phyloP scores from a whole-genome alignment of 1,139 yeast species.

The Pichia terricola region DNA sequence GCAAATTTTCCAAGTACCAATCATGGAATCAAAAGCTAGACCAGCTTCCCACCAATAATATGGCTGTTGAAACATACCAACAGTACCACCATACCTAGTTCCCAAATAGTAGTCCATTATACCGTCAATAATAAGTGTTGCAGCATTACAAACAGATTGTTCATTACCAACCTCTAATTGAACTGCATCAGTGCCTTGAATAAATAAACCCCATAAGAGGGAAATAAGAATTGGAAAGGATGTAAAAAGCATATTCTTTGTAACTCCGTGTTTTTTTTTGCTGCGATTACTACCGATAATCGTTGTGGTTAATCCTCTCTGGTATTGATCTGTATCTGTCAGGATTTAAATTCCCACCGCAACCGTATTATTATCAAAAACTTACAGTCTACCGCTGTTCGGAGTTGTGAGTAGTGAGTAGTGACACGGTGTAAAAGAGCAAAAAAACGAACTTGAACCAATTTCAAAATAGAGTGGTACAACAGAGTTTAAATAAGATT shows the following conservation, averaged over 20 bases:
- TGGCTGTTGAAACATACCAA: conserved; percentile 79
- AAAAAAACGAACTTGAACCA: no score
- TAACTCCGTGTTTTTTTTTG: background rate
- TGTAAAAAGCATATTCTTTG: no score
- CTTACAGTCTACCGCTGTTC: no score
- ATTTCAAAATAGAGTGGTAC: no score
- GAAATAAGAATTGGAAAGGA: no score
- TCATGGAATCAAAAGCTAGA: conserved; percentile 84
- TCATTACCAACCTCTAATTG: conserved; percentile 17
- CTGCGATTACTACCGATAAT: background rate
- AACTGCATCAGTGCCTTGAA: conserved; percentile 2
- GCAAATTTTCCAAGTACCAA: conserved; percentile 69
- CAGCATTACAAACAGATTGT: conserved; percentile 34
- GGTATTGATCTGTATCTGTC: no score
- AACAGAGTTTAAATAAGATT: no score
- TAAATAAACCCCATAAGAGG: no score
- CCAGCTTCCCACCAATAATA: conserved; percentile 99
- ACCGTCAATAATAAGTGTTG: conserved; percentile 52
- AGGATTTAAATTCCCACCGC: no score
- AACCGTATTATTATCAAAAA: no score
- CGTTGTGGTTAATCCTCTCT: background rate
- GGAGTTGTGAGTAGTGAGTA: no score
- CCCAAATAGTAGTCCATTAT: conserved; percentile 82
- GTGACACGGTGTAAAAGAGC: no score
- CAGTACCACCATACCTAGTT: conserved; percentile 53